phyloP scores from a whole-genome alignment of 202 grass and related monocot species.

The Saccharum hybrid region DNA sequence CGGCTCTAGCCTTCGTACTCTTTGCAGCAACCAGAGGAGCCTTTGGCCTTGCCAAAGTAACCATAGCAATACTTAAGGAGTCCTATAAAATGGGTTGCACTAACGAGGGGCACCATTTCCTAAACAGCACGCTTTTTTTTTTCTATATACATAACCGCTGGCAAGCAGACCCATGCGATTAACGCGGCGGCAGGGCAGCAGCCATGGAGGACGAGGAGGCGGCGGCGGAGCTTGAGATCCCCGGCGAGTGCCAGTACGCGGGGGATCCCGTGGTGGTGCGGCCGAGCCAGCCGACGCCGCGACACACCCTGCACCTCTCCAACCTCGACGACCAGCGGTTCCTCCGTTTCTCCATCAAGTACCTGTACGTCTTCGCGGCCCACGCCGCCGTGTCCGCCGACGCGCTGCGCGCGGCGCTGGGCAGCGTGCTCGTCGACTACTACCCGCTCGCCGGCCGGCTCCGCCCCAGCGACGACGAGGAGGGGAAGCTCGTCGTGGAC shows the following conservation, averaged over 20 bases:
- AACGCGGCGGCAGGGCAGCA: neutral
- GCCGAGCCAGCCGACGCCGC: constrained; percentile 58
- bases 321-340: constrained; percentile 96
- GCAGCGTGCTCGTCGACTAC: constrained; percentile 69
- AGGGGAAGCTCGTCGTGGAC: constrained; percentile 66
- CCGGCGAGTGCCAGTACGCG: constrained; percentile 66
- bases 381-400: constrained; percentile 39
- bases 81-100: neutral
- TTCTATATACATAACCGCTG: neutral
- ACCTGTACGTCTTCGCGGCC: constrained; percentile 70
- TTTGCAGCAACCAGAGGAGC: no score
- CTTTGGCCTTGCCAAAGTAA: no score
- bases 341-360: constrained; percentile 98
- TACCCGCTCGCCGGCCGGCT: constrained; percentile 82
- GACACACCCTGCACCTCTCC: constrained; percentile 68
- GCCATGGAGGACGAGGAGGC: constrained; percentile 2
- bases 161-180: neutral
- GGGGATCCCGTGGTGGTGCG: constrained; percentile 48
- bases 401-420: constrained; percentile 55
- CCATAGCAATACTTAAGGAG: neutral
- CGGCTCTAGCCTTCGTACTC: no score
- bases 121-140: neutral
- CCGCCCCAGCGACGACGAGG: constrained; percentile 40
- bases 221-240: constrained; percentile 55
- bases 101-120: neutral